Conservation (phyloP, 2,329 filamentous ascomycete genomes). For the Plenodomus lindquistii region DNA sequence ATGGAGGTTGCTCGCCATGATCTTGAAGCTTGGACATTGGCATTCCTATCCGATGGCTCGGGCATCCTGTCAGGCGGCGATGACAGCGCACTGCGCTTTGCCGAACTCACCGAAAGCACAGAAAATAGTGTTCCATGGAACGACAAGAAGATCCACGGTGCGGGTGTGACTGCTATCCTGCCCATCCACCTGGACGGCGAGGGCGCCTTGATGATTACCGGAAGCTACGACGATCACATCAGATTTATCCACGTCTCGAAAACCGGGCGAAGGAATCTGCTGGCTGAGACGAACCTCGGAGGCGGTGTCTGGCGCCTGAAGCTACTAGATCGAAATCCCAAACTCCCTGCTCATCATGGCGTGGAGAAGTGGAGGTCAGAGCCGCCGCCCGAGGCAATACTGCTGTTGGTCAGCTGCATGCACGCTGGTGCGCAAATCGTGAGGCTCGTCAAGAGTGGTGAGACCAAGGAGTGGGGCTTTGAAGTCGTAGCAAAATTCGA, state of each 20-base stretch:
- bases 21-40: conserved; percentile 76
- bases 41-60: conserved; percentile 54
- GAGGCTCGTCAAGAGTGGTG: conserved; percentile 41
- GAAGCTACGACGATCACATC: conserved; percentile 87
- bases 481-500: conserved; percentile 72
- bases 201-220: conserved; percentile 70
- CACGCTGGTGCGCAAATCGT: conserved; percentile 79
- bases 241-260: conserved; percentile 62
- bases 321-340: conserved; percentile 50
- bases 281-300: conserved; percentile 68
- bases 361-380: conserved; percentile 19
- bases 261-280: conserved; percentile 52
- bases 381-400: conserved; percentile 19
- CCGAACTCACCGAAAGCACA: conserved; percentile 17
- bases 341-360: conserved; percentile 12
- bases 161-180: conserved; percentile 85
- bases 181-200: conserved; percentile 60
- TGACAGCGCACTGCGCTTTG: conserved; percentile 64
- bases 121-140: conserved; percentile 41
- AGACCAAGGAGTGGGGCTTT: conserved; percentile 59
- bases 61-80: conserved; percentile 74
- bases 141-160: conserved; percentile 68
- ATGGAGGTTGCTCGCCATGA: conserved; percentile 46
- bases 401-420: conserved; percentile 82
- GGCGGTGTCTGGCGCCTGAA: conserved; percentile 90